Base-by-base conservation (phyloP, 208 protist species). In the Wallacemonas sp. region DNA sequence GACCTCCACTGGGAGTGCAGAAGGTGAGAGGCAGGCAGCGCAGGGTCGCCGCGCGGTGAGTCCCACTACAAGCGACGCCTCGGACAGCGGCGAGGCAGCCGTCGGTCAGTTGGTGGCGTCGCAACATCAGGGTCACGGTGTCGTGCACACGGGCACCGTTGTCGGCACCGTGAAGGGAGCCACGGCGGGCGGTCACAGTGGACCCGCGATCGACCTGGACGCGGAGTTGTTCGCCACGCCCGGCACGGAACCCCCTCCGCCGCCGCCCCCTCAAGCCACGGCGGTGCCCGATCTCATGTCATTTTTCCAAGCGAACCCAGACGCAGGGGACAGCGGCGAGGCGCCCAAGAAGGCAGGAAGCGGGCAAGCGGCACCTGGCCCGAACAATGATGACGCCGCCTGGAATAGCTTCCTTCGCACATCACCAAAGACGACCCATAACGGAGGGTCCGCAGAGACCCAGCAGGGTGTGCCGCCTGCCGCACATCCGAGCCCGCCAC, bases 281-380 rank as follows among this genome's bases (percentile, higher is more conserved):
- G 21, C 45, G 22, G 63, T 68, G 42, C 55, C 48, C 4, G 63
- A 73, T 45, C 33, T 79, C 29, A 74, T 74, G 63, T 59, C 68
- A 50, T 70, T 74, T 24, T 70, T 71, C 27, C 17, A 53, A 0
- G 22, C 58, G 2, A 58, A 27, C 9, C 67, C 66, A 13, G 30
- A 5, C 61, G 5, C 19, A 30, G 2, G 1, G n/a, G n/a, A n/a
- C n/a, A n/a, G n/a, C n/a, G n/a, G n/a, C n/a, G n/a, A n/a, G n/a
- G n/a, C n/a, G n/a, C n/a, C n/a, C n/a, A n/a, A n/a, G n/a, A n/a
- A n/a, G n/a, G n/a, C n/a, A n/a, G n/a, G 1, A 0, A 1, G 54
- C 30, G 27, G 39, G 8, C 21, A 63, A 32, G 24, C 38, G 1
- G 13, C 52, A 3, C 15, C 3, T n/a, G 48, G 0, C 2, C 38